Evolutionary conservation across 257 asterid species (phyloP).

Genomic region (Nemophila menziesii): DNA sequence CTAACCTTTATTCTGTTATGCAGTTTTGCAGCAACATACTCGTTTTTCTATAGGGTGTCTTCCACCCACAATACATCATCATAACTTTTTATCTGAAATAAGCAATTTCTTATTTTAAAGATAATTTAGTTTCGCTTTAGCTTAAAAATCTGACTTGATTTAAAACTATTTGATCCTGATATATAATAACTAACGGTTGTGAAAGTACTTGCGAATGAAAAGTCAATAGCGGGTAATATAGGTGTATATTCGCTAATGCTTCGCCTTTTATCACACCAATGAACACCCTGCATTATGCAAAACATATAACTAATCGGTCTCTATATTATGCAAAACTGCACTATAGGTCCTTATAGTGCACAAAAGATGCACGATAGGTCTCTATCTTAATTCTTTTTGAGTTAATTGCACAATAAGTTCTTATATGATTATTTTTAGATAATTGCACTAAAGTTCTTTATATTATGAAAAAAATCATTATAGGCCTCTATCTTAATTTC

Average conservation of each 20-base stretch:
- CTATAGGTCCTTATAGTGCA: no score
- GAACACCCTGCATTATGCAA: conserved; percentile 61
- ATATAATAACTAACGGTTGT: not conserved
- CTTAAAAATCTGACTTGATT: not conserved
- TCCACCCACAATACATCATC: conserved; percentile 60
- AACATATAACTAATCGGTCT: conserved; percentile 2
- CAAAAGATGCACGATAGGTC: no score
- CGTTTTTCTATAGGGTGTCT: conserved; percentile 58
- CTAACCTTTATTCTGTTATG: no score
- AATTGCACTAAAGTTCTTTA: no score
- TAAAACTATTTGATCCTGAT: not conserved
- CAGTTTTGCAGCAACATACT: conserved; percentile 53
- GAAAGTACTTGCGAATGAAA: conserved; percentile 61
- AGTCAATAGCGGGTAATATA: conserved; percentile 82
- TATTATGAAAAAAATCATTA: no score
- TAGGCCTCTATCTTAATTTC: no score
- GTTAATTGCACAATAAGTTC: no score
- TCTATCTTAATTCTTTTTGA: no score
- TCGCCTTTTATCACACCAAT: conserved; percentile 96
- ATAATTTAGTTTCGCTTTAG: not conserved
- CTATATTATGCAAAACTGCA: no score
- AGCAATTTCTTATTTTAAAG: no score
- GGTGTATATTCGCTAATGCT: conserved; percentile 61
- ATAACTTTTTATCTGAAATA: conserved; percentile 59
- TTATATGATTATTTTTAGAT: no score